A percentile compares a stretch with the other conserved stretches of the same genome.
Evolutionary conservation across 2,329 filamentous ascomycete species (phyloP).

Genomic region (Penicillium psychrosexuale): DNA sequence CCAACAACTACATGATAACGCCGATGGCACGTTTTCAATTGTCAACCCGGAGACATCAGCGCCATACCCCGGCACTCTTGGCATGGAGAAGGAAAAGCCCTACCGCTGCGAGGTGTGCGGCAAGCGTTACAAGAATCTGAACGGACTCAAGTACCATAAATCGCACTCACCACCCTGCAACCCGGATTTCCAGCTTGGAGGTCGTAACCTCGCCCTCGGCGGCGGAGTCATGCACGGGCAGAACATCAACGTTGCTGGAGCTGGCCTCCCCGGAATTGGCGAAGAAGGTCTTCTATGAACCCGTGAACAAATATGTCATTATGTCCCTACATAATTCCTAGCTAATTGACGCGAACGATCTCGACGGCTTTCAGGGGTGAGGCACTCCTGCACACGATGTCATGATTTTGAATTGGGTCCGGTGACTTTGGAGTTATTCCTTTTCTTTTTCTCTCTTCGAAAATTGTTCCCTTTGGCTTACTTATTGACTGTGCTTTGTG

Average conservation of each 20-base stretch:
- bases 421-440: slow-evolving; percentile 23
- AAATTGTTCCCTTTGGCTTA: slow-evolving; percentile 4
- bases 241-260: slow-evolving; percentile 48
- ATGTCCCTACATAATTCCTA: slow-evolving; percentile 24
- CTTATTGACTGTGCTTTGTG: background rate
- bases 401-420: slow-evolving; percentile 23
- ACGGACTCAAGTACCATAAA: slow-evolving; percentile 93
- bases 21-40: slow-evolving; percentile 95
- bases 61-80: slow-evolving; percentile 90
- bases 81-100: slow-evolving; percentile 99
- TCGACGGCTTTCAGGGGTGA: slow-evolving; percentile 23
- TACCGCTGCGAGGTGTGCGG: slow-evolving; percentile 96
- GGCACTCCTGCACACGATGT: slow-evolving; percentile 22
- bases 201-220: slow-evolving; percentile 38
- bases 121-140: slow-evolving; percentile 98
- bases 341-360: slow-evolving; percentile 30
- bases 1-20: slow-evolving; percentile 93
- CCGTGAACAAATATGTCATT: slow-evolving; percentile 13
- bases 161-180: slow-evolving; percentile 86
- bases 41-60: slow-evolving; percentile 93
- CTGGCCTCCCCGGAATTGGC: slow-evolving; percentile 47
- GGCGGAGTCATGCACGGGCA: slow-evolving; percentile 47
- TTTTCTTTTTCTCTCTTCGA: slow-evolving; percentile 14
- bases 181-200: slow-evolving; percentile 66
- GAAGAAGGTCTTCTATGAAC: slow-evolving; percentile 42